Base-by-base conservation (phyloP, 345 rosid genomes). In the Firmiana major region DNA sequence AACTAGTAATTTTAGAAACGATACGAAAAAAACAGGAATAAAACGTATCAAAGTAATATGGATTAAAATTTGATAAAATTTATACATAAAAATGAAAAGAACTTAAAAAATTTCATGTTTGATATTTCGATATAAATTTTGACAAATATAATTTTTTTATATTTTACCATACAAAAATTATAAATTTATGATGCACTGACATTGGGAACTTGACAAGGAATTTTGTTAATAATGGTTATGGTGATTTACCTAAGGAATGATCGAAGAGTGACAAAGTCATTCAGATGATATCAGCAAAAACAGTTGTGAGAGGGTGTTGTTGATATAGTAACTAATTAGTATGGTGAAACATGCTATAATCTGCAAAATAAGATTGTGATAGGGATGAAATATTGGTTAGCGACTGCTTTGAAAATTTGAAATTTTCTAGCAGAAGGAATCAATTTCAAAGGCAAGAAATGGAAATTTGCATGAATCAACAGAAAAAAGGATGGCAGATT, bases 221-320 rank as follows among this genome's bases (percentile, higher is more conserved):
- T 49, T 49, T 9, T 53, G 21, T 26, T 66, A 24, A 24, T 65
- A 0, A 26, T 67, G 74, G 16, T 45, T 3, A 66, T 54, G 78
- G 36, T 38, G 24, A 42, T 42, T 79, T 74, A 49, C 78, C 31
- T 74, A 17, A 74, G 78, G 59, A 24, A 51, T 79, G 81, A 74
- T 53, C 21, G 13, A 24, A 13, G 24, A 19, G 34, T 10, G 10
- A 9, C 1, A 65, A 65, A 65, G 26, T 40, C 70, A 8, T 19
- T 15, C 1, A 2, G 10, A 31, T 62, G 6, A 28, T 15, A 31
- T 12, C 40, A 62, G 28, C 38, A 15, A 8, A 34, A 34, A 63
- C 11, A 63, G 12, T n/a, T n/a, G 7, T 31, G 43, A 22, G 16
- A 58, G 59, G 59, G 6, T 54, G 31, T 22, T 24, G 63, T 58